phyloP scores from a whole-genome alignment of 306 rosid genomes.

The Citrullus colocynthis region DNA sequence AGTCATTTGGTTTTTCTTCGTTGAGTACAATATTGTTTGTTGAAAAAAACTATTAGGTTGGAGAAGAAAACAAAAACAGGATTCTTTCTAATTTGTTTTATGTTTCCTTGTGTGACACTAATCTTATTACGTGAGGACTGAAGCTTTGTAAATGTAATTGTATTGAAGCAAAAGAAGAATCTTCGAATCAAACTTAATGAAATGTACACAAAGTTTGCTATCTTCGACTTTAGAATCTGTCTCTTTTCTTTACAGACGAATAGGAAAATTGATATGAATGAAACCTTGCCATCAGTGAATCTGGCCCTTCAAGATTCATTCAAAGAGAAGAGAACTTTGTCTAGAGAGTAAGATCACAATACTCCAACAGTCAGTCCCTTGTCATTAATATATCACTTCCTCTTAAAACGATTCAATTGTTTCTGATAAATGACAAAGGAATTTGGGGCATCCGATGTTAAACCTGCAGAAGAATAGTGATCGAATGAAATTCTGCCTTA shows the following conservation, averaged over 20 bases:
- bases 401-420: not conserved
- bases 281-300: not conserved
- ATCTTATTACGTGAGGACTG: constrained; percentile 6
- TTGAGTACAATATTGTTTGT: constrained; percentile 3
- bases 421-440: not conserved
- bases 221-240: not conserved
- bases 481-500: not conserved
- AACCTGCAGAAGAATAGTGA: not conserved
- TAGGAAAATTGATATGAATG: not conserved
- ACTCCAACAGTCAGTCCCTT: too few species aligned
- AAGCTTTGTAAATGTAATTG: constrained; percentile 7
- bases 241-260: not conserved
- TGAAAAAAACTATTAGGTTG: constrained; percentile 1
- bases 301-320: not conserved
- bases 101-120: constrained; percentile 4
- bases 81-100: not conserved
- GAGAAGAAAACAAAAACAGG: not conserved
- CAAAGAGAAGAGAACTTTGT: not conserved
- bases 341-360: too few species aligned
- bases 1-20: constrained; percentile 5
- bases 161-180: constrained; percentile 6
- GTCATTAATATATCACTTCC: not conserved
- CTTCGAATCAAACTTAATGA: constrained; percentile 1
- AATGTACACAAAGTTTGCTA: not conserved
- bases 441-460: not conserved